A percentile compares a stretch with the other conserved stretches of the same genome.
Conservation (phyloP, 2,329 filamentous ascomycete genomes). For the Arthrobotrys musiformis region DNA sequence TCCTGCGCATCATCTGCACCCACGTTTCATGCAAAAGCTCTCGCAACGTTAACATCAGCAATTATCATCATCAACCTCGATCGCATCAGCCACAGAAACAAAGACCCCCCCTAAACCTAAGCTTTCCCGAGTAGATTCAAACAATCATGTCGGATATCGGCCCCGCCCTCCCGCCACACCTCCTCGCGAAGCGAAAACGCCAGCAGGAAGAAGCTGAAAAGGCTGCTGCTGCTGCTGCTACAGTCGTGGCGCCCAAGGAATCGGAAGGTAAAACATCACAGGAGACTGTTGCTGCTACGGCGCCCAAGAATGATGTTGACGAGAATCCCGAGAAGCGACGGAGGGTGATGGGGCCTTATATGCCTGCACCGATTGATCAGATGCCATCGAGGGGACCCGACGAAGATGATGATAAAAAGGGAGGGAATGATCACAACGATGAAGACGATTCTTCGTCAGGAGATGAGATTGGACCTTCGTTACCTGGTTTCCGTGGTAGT, state of each 20-base stretch:
- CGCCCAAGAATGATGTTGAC: slow-evolving; percentile 61
- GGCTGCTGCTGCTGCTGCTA: slow-evolving; percentile 54
- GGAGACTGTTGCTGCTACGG: slow-evolving; percentile 42
- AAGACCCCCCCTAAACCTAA: not conserved
- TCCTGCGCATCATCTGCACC: not conserved
- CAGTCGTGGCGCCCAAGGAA: slow-evolving; percentile 24
- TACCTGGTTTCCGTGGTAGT: slow-evolving; percentile 27
- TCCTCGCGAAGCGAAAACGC: slow-evolving; percentile 62
- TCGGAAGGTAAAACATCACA: slow-evolving; percentile 55
- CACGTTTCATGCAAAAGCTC: slow-evolving; percentile 37
- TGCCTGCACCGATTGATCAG: slow-evolving; percentile 66
- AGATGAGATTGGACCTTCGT: slow-evolving; percentile 64
- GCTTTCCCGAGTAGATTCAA: slow-evolving; percentile 5
- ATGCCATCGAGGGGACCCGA: slow-evolving; percentile 62
- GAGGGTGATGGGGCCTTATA: slow-evolving; percentile 69
- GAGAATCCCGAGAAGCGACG: slow-evolving; percentile 67
- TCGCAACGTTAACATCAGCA: slow-evolving; percentile 12
- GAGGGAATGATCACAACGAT: slow-evolving; percentile 58
- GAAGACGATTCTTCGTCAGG: slow-evolving; percentile 59
- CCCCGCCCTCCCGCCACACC: slow-evolving; percentile 61
- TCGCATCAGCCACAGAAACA: slow-evolving; percentile 17
- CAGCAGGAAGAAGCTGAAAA: slow-evolving; percentile 60
- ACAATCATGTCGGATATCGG: slow-evolving; percentile 59
- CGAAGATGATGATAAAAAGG: slow-evolving; percentile 56
- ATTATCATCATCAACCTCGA: slow-evolving; percentile 3